Base-by-base conservation (phyloP, 805 yeast genomes). In the Kodamaea kakaduensis region DNA sequence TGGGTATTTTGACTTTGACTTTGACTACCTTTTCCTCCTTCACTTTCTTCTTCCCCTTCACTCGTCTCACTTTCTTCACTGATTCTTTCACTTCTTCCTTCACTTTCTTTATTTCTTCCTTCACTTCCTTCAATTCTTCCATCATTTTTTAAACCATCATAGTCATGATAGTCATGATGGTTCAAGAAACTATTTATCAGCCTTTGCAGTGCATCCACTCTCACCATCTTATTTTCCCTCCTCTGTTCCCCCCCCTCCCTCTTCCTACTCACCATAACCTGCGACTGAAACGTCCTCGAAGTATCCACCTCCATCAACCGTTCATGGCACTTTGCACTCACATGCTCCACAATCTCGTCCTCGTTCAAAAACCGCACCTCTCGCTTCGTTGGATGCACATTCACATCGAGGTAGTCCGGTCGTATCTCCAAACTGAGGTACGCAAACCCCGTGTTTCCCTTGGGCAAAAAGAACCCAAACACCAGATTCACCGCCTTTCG, bases 331-430 rank as follows among this genome's bases (percentile, higher is more conserved):
- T 56, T 47, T 0, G 58, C 54, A 20, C 81, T 67, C 2, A 89
- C 67, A 22, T 51, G 47, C 25, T 80, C 87, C 8, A 85, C 73
- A 14, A 93, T 87, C 51, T 89, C 97, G 29, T 83, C 93, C 48
- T 93, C 97, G 54, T 78, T 59, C 22, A 93, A 61, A 52, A 93
- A 88, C 27, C 94, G 57, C 2, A 93, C 97, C 49, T 90, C 97
- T 40, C 90, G 71, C 48, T 93, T 93, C 0, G 97, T 90, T 0
- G 98, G 98, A 52, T 93, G 98, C 9, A 93, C 81, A 53, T 93
- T 93, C 10, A 93, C 97, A 55, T 93, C 98, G 6, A 93, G 69
- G 41, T 81, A 79, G 21, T 59, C 61, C 1, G 96, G 84, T 15
- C 69, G 64, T 2, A 93, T 76, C 13, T 64, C 63, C n/a, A 93